Evolutionary conservation across 192 early-diverging fungal genomes (phyloP), one percentile per base, ranked within the genome.

Genomic region (Globomyces pollinis-pini): DNA sequence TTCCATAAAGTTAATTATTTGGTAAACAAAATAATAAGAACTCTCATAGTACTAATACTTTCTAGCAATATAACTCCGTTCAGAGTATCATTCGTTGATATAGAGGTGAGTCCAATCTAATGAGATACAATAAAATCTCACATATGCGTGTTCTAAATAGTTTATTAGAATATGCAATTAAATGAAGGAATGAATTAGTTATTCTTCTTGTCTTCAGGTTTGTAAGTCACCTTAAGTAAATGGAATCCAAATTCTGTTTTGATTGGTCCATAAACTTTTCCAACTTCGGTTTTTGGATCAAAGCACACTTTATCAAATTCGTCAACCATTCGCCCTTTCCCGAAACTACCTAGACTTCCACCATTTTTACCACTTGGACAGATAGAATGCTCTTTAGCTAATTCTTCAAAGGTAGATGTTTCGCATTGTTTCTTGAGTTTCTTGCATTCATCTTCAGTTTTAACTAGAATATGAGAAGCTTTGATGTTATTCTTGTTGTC

Each of bases 221-320:
- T 43, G 18, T 66, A 50, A 13, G 64, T 66, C n/a, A 66, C 59
- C 6, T 59, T 42, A 26, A 68, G 45, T 43, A 69, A 51, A 20
- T 69, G 67, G 35, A 42, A 69, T 30, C 67, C 67, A 69, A 69
- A 69, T 42, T 65, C 57, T n/a, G 67, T 69, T 52, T 69, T 63
- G 57, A 69, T 32, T 7, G 62, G 58, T 15, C 53, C 54, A 21
- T 51, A 65, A 3, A 69, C 63, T 16, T 51, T 15, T n/a, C 39
- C 47, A 34, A 67, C 59, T 21, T 57, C 36, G 6, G 67, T 65
- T 30, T 52, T 32, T 20, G 44, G 57, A 36, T 59, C 54, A 49
- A 69, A 69, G 47, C 50, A 52, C 20, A 63, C 61, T 21, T 7
- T 21, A 6, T 69, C 67, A 31, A 64, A 64, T 38, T 64, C 63